phyloP scores from a whole-genome alignment of 1,139 yeast genomes.

The Sugiyamaella paludigena region DNA sequence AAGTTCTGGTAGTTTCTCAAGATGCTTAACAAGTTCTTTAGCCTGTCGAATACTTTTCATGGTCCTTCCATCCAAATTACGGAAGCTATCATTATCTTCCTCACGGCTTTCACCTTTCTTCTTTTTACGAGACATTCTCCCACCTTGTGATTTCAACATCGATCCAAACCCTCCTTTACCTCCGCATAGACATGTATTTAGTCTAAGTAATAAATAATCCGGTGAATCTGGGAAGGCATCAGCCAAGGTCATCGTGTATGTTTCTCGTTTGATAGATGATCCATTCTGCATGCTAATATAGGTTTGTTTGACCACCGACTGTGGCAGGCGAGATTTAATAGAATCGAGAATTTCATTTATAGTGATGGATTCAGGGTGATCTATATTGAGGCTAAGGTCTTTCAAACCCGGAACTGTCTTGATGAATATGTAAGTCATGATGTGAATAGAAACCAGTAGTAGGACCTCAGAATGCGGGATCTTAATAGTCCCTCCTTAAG shows the following conservation, averaged over 20 bases:
- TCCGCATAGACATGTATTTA: slow-evolving; percentile 38
- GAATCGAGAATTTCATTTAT: slow-evolving; percentile 1
- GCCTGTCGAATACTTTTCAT: slow-evolving; percentile 39
- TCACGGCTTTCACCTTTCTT: slow-evolving; percentile 27
- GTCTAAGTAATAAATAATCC: slow-evolving; percentile 17
- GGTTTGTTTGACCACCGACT: slow-evolving; percentile 6
- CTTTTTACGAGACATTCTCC: slow-evolving; percentile 37
- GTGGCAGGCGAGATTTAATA: slow-evolving; percentile 5
- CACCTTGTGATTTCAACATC: slow-evolving; percentile 43
- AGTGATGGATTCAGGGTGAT: neutral
- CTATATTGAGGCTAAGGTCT: slow-evolving; percentile 5
- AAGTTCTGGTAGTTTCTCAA: slow-evolving; percentile 32
- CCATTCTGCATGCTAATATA: slow-evolving; percentile 16
- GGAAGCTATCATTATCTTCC: slow-evolving; percentile 35
- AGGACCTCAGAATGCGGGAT: too few species aligned
- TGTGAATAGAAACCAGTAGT: too few species aligned
- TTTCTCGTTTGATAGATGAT: neutral
- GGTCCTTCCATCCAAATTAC: slow-evolving; percentile 42
- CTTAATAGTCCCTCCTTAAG: too few species aligned
- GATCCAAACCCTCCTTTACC: slow-evolving; percentile 56
- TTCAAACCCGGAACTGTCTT: slow-evolving; percentile 13
- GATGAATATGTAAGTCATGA: slow-evolving; percentile 11
- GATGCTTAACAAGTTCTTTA: slow-evolving; percentile 37
- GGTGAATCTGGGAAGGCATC: slow-evolving; percentile 1
- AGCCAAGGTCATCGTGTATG: neutral